Percentiles rank a stretch among this genome's conserved stretches.
Evolutionary conservation across 1,139 yeast species (phyloP).

Genomic region (Candida tetrigidarum): DNA sequence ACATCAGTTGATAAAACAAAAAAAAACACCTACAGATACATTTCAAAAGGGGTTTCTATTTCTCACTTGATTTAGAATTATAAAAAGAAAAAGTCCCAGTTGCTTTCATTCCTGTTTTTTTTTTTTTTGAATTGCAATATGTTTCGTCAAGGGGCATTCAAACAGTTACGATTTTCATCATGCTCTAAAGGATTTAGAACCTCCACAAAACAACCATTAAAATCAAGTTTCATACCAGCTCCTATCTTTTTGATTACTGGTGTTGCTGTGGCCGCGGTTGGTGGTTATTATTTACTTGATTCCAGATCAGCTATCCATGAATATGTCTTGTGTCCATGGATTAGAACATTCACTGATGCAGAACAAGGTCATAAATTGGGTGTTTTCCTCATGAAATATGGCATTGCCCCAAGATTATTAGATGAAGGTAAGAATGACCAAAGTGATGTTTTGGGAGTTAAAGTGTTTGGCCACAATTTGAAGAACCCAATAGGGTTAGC

Average conservation of each 20-base stretch:
- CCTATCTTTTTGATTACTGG: conserved; percentile 30
- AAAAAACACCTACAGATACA: not conserved
- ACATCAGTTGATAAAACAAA: conserved; percentile 2
- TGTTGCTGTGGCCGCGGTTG: conserved; percentile 30
- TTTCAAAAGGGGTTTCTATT: not conserved
- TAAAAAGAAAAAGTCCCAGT: not conserved
- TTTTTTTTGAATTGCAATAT: not conserved
- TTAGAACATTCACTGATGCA: conserved; percentile 74
- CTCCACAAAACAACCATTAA: conserved; percentile 11
- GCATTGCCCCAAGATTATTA: conserved; percentile 64
- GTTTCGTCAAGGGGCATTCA: too few species aligned
- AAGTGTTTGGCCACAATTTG: conserved; percentile 66
- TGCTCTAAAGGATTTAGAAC: conserved; percentile 4
- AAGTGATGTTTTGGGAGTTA: conserved; percentile 57
- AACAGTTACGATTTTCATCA: not conserved
- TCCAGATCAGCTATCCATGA: conserved; percentile 86
- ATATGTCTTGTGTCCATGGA: conserved; percentile 74
- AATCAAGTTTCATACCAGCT: conserved; percentile 33
- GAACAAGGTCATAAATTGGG: conserved; percentile 87
- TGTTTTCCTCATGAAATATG: conserved; percentile 67
- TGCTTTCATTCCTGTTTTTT: not conserved
- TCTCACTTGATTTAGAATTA: not conserved
- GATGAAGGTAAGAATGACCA: conserved; percentile 50
- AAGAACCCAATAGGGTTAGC: conserved; percentile 89
- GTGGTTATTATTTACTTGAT: conserved; percentile 56